Evolutionary conservation across 2,329 filamentous ascomycete genomes (phyloP).

Genomic region (Gremmenia infestans): DNA sequence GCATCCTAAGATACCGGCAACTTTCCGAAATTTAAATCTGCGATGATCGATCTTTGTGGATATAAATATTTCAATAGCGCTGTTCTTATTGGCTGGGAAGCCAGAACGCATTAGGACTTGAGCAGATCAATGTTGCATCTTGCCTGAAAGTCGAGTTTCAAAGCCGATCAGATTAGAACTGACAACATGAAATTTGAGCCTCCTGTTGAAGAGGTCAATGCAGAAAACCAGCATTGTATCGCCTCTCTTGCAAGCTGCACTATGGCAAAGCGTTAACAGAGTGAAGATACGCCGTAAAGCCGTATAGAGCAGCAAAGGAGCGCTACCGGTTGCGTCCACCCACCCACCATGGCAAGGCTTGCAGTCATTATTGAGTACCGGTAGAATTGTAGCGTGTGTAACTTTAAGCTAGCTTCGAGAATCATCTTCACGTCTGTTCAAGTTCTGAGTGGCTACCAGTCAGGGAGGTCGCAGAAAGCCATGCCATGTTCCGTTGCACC

Average conservation of each 20-base stretch:
- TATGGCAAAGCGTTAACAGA: not conserved
- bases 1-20: not conserved
- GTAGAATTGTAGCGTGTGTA: not conserved
- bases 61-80: constrained; percentile 11
- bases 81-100: constrained; percentile 3
- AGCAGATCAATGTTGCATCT: constrained; percentile 13
- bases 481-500: constrained; percentile 14
- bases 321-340: too few relatives aligned
- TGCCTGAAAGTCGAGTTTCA: constrained; percentile 16
- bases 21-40: not conserved
- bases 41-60: not conserved
- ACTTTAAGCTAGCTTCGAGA: not conserved
- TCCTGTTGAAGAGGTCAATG: constrained; percentile 9
- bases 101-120: constrained; percentile 3
- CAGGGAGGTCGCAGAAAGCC: constrained; percentile 3
- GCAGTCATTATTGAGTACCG: too few relatives aligned
- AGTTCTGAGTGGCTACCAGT: constrained; percentile 16
- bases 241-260: not conserved
- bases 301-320: too few relatives aligned
- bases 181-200: constrained; percentile 9
- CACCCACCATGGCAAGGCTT: too few relatives aligned
- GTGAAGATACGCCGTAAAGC: too few relatives aligned
- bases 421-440: not conserved
- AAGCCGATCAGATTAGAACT: constrained; percentile 11
- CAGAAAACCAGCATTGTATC: not conserved